Percentiles rank a stretch among this genome's conserved stretches.
phyloP scores from a whole-genome alignment of 805 yeast species.

The Grigorovia transvaalensis region DNA sequence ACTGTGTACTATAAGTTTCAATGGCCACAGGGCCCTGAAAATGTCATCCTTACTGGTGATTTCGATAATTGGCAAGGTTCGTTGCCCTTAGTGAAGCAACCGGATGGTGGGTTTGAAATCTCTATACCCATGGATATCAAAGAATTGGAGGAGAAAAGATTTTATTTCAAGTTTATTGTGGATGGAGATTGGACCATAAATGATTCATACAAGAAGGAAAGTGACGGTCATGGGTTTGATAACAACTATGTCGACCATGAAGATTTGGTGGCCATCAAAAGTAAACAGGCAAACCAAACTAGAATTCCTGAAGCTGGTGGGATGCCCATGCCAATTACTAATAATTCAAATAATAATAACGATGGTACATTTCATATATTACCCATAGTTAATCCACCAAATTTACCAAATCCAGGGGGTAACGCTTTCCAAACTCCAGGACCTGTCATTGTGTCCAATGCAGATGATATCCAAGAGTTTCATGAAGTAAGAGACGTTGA shows the following conservation, averaged over 20 bases:
- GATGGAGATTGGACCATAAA: constrained; percentile 55
- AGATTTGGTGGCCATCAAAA: constrained; percentile 7
- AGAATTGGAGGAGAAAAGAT: constrained; percentile 24
- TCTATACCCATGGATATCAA: constrained; percentile 41
- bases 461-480: constrained; percentile 59
- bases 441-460: constrained; percentile 39
- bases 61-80: constrained; percentile 60
- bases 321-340: constrained; percentile 17
- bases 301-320: constrained; percentile 42
- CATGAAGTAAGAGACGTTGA: constrained; percentile 44
- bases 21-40: constrained; percentile 43
- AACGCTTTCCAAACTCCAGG: constrained; percentile 63
- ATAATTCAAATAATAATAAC: neutral
- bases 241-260: constrained; percentile 27
- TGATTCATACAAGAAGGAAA: constrained; percentile 32
- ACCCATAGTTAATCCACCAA: constrained; percentile 33
- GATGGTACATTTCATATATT: constrained; percentile 29
- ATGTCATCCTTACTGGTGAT: constrained; percentile 60
- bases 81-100: constrained; percentile 46
- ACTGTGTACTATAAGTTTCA: constrained; percentile 15
- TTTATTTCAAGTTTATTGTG: constrained; percentile 50
- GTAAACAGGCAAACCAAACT: constrained; percentile 18
- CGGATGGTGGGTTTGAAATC: constrained; percentile 41
- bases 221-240: constrained; percentile 34
- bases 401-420: constrained; percentile 38